Base-by-base conservation (phyloP, 2,329 filamentous ascomycete species). In the Graphiopsis chlorocephala region DNA sequence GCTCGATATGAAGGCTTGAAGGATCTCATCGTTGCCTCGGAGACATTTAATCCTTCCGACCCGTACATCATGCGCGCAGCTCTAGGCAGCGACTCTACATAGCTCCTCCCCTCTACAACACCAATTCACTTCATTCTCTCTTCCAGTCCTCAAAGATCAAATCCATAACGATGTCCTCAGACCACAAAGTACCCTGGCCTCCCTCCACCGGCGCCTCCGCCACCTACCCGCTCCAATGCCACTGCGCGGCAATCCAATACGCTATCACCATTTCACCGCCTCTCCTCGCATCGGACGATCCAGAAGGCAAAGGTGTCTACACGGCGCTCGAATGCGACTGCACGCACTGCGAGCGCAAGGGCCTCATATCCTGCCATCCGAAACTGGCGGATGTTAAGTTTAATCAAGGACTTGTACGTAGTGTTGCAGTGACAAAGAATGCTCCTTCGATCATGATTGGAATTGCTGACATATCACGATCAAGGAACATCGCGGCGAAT, bases 161-260 rank as follows among this genome's bases (percentile, higher is more conserved):
- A 11, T 12, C 45, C 8, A 50, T n/a, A 28, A 50, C 47, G 28
- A 50, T 50, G 47, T 17, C 47, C 47, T 17, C 47, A 7, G 23
- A 25, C 12, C 47, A 4, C 20, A 31, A 23, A 14, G 20, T 38
- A 20, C 68, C 68, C 17, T 70, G 68, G 68, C 67, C 68, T 8
- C 23, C 50, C 29, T 42, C 59, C n/a, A 67, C 67, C 17, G 66
- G 67, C 38, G 53, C 64, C 48, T 69, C 55, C 48, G 65, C 57
- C 6, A 68, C 64, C 15, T 73, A 73, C 63, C 31, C 64, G 26
- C 66, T 72, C 7, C 68, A 73, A 67, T 74, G 72, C 67, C 72
- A 74, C 67, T 74, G 72, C 67, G 70, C 68, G 45, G 64, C 72
- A 15, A 68, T 74, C 17, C 68, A 68, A 63, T 72, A 63, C 56